Conservation (phyloP, 1,284 basidiomycete species). For the Ceratobasidium sp. region DNA sequence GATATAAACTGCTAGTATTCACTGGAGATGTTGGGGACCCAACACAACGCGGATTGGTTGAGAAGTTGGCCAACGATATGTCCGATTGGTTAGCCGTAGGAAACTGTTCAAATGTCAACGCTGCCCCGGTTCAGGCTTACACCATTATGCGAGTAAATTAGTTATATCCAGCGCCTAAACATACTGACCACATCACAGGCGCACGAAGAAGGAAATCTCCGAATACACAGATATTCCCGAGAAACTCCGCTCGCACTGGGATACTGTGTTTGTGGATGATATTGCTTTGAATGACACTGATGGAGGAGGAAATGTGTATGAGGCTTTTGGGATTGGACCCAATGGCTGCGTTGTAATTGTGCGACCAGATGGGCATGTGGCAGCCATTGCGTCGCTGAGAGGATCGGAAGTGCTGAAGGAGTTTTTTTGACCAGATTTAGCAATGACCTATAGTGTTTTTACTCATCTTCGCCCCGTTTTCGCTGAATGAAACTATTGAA, state of each 20-base stretch:
- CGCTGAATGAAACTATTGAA: too few relatives aligned
- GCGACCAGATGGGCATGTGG: slow-evolving; percentile 82
- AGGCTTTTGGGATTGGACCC: slow-evolving; percentile 68
- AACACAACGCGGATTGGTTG: slow-evolving; percentile 61
- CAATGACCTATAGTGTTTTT: too few relatives aligned
- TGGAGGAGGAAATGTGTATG: slow-evolving; percentile 65
- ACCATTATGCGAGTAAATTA: slow-evolving; percentile 1
- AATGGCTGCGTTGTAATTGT: slow-evolving; percentile 74
- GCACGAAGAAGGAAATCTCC: slow-evolving; percentile 61
- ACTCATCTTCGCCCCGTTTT: too few relatives aligned
- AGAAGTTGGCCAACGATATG: slow-evolving; percentile 45
- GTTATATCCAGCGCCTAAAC: neutral
- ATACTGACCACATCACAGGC: neutral
- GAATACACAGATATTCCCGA: slow-evolving; percentile 66
- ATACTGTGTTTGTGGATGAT: slow-evolving; percentile 31
- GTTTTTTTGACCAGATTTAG: too few relatives aligned
- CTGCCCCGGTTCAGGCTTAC: neutral
- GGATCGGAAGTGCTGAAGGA: slow-evolving; percentile 46
- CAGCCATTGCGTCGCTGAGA: slow-evolving; percentile 67
- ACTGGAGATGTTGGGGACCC: slow-evolving; percentile 64
- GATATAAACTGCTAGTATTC: slow-evolving; percentile 81
- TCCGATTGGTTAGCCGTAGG: too few relatives aligned
- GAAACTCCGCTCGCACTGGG: slow-evolving; percentile 72
- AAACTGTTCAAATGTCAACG: too few relatives aligned
- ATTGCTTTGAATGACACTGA: neutral